These are phyloP conservation scores for Kokia cookei DNA, from an alignment of 441 rosid species.

Conservation along the genomic window DNA sequence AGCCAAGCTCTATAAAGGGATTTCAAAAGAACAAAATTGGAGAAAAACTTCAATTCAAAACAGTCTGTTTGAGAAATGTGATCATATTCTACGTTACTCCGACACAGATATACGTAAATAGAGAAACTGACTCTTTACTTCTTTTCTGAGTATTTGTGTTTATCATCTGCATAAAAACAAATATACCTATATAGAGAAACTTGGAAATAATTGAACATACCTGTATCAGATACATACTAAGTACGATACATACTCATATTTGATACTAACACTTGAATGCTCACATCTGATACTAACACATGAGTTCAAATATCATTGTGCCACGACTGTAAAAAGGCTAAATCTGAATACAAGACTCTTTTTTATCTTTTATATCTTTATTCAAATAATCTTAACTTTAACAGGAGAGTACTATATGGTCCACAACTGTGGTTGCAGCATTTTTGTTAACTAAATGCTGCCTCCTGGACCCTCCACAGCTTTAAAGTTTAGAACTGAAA, in stretches of 20 bases:
- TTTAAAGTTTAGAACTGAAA: background rate
- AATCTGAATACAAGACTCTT: background rate
- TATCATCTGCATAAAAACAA: background rate
- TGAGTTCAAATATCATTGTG: background rate
- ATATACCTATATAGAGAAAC: background rate
- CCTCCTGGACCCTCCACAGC: conserved; percentile 4
- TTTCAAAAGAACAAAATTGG: background rate
- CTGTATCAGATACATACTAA: background rate
- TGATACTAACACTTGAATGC: background rate
- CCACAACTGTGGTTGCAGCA: background rate
- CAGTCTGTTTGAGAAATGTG: background rate
- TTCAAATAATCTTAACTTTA: background rate
- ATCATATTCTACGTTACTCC: background rate
- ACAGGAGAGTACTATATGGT: background rate
- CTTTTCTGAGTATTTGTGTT: background rate
- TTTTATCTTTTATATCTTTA: conserved; percentile 5
- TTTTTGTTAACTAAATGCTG: background rate
- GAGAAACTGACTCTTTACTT: background rate
- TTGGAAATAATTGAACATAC: background rate
- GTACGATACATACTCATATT: background rate
- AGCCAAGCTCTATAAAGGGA: background rate
- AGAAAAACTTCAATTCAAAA: background rate
- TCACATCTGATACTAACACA: background rate
- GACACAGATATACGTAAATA: no score
- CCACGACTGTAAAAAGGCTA: background rate